Conservation (phyloP, 768 basidiomycete genomes). For the Amanita phalloides region DNA sequence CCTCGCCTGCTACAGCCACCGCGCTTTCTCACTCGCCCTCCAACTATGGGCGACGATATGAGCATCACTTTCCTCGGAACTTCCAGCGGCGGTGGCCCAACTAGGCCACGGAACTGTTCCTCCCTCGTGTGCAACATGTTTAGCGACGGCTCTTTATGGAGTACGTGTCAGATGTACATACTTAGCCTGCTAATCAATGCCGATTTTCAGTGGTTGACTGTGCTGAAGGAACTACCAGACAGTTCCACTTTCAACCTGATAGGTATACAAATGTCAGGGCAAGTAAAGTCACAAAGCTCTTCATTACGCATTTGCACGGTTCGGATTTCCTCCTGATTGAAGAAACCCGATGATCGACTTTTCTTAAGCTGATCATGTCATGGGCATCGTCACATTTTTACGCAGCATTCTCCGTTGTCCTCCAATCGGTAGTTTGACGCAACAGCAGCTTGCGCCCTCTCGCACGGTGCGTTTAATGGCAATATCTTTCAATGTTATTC, state of each 20-base stretch:
- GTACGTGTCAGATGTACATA: slow-evolving; percentile 26
- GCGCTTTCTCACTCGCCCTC: not conserved
- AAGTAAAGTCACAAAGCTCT: slow-evolving; percentile 51
- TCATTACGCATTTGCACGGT: slow-evolving; percentile 85
- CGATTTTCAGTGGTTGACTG: slow-evolving; percentile 63
- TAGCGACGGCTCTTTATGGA: slow-evolving; percentile 52
- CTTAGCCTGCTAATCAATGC: slow-evolving; percentile 7
- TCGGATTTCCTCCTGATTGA: slow-evolving; percentile 6
- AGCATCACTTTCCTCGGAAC: slow-evolving; percentile 67
- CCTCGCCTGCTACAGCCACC: slow-evolving; percentile 1
- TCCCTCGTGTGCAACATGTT: slow-evolving; percentile 54
- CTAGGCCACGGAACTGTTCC: slow-evolving; percentile 64
- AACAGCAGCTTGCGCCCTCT: not conserved
- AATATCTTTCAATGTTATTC: not conserved
- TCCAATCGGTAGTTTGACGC: not conserved
- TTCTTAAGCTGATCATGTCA: slow-evolving; percentile 53
- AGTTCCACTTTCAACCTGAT: slow-evolving; percentile 47
- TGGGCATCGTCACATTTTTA: slow-evolving; percentile 63
- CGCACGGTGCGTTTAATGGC: not conserved
- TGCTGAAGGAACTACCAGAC: slow-evolving; percentile 69
- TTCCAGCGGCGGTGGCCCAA: slow-evolving; percentile 67
- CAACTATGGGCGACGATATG: slow-evolving; percentile 30
- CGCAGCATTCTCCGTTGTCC: slow-evolving; percentile 46
- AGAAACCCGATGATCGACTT: not conserved
- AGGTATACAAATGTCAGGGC: slow-evolving; percentile 24